Evolutionary conservation across 2,329 filamentous ascomycete species (phyloP), one percentile per base, ranked within the genome.

Genomic region (Verticillium isaacii): DNA sequence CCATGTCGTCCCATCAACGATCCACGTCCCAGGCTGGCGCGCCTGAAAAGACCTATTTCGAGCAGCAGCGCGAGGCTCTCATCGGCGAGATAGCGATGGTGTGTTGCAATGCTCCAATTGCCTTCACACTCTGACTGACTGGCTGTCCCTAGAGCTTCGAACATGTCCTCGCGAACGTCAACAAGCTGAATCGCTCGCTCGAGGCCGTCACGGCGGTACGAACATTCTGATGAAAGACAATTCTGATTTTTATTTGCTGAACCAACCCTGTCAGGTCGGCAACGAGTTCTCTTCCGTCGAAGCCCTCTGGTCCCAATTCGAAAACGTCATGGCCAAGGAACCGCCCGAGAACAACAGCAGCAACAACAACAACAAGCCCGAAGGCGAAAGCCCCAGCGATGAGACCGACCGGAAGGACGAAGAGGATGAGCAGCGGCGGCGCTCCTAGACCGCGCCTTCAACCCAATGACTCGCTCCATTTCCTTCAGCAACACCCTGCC

Each of bases 211-310:
- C 96, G 63, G 89, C 92, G 56, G 94, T 94, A 79, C 57, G 86
- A n/a, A n/a, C 29, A 54, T 50, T 9, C 6, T 25, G 19, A 25
- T 23, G 25, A 5, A 54, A 25, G 11, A 15, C 8, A 25, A 25
- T 6, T 11, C 5, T 25, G 29, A 15, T 23, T 54, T 11, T 34
- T 5, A 5, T 2, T 3, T 8, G 14, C 32, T 32, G 17, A 19
- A 19, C n/a, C 29, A 50, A n/a, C 23, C n/a, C 17, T 12, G 6
- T 23, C 60, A 92, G 88, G 89, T 99, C 59, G 95, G 95, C 41
- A 97, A 97, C 76, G 95, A 99, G 72, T 97, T 99, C 77, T 89
- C 91, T n/a, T 93, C 92, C 4, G 95, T 99, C 54, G 95, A 99
- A 75, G 93, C 92, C 34, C 83, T 99, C 17, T 99, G 95, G 95